These are phyloP conservation scores for Saccharomyces jurei DNA, from an alignment of 805 yeast genomes.

Conservation along the genomic window DNA sequence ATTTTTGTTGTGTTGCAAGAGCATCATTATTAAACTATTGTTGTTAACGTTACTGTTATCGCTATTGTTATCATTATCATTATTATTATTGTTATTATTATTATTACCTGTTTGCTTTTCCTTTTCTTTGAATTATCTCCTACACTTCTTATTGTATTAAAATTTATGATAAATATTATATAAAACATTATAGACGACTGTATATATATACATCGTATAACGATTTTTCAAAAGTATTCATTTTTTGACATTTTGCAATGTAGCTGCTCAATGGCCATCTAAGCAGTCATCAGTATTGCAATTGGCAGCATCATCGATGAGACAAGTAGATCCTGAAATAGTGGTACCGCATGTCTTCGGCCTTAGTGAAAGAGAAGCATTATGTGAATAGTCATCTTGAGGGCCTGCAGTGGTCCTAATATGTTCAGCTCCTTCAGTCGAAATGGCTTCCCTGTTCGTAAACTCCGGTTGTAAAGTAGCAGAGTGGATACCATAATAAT, in stretches of 20 bases:
- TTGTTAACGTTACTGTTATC: neutral
- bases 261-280: neutral
- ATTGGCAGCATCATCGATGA: constrained; percentile 45
- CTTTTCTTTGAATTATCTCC: neutral
- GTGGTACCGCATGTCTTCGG: constrained; percentile 31
- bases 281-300: constrained; percentile 43
- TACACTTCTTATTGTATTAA: neutral
- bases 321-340: constrained; percentile 33
- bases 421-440: constrained; percentile 18
- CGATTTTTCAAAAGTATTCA: neutral
- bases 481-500: constrained; percentile 75
- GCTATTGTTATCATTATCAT: neutral
- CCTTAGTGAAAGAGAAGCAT: neutral
- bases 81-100: neutral
- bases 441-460: constrained; percentile 23
- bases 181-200: neutral
- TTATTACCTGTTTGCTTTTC: neutral
- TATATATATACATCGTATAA: neutral
- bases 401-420: constrained; percentile 22
- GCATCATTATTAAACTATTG: neutral
- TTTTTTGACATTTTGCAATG: neutral
- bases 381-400: neutral
- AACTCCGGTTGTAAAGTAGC: constrained; percentile 96
- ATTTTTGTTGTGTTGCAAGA: neutral
- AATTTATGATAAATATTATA: neutral